Evolutionary conservation across 202 grass and related monocot species (phyloP).

Genomic region (Elaeis oleifera): DNA sequence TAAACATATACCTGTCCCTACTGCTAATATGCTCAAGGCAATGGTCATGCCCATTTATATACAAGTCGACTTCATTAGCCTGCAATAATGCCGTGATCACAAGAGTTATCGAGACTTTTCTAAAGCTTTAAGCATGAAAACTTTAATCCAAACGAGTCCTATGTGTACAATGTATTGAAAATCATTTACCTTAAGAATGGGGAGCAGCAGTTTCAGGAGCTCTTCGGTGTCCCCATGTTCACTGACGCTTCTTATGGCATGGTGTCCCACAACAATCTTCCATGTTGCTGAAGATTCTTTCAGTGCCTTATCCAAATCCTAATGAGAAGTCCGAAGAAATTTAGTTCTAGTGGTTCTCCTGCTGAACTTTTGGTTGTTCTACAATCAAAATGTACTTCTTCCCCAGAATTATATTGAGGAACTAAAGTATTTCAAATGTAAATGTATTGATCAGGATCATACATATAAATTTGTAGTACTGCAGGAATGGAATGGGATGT

Average conservation of each 20-base stretch:
- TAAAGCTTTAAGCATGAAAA: neutral
- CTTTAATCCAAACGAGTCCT: neutral
- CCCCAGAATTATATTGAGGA: no score
- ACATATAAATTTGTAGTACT: no score
- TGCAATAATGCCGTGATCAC: constrained; percentile 2
- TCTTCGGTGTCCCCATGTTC: constrained; percentile 62
- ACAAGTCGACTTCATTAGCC: constrained; percentile 49
- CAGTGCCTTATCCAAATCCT: constrained; percentile 44
- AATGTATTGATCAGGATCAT: no score
- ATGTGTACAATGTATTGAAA: neutral
- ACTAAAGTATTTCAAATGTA: no score
- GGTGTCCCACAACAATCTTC: constrained; percentile 85
- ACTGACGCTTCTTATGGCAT: constrained; percentile 67
- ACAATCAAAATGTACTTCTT: no score
- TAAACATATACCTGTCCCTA: constrained; percentile 35
- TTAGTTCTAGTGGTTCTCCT: no score
- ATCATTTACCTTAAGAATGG: constrained; percentile 34
- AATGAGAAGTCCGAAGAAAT: neutral
- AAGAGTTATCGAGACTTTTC: neutral
- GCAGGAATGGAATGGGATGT: no score
- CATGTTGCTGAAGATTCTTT: constrained; percentile 42
- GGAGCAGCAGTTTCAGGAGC: constrained; percentile 47
- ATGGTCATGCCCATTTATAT: constrained; percentile 76
- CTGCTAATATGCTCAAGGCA: constrained; percentile 73
- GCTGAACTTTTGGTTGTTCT: no score